phyloP scores from a whole-genome alignment of 306 rosid genomes.

The Potentilla sterilis region DNA sequence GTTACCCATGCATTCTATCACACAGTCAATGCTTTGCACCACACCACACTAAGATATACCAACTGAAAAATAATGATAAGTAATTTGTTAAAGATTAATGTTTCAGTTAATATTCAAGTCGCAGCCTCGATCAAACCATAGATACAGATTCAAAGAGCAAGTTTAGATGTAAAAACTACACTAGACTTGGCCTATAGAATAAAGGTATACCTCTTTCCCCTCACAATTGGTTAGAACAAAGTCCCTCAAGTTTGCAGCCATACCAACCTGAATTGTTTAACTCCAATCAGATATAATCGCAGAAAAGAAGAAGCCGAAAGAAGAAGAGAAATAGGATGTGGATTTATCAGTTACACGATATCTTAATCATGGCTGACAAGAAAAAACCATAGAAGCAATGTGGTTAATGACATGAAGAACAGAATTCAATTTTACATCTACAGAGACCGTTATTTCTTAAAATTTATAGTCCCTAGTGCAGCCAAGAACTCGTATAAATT shows the following conservation, averaged over 20 bases:
- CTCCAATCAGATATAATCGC: slow-evolving; percentile 6
- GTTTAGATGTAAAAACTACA: slow-evolving; percentile 14
- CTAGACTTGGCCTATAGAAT: slow-evolving; percentile 3
- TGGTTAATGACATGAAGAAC: neutral
- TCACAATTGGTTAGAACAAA: slow-evolving; percentile 66
- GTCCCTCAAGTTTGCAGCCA: slow-evolving; percentile 91
- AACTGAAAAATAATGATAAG: neutral
- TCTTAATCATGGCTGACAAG: neutral
- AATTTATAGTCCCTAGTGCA: neutral
- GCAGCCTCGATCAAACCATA: neutral
- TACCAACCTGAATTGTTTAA: slow-evolving; percentile 54
- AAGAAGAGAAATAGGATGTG: neutral
- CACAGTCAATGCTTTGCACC: neutral
- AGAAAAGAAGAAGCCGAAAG: neutral
- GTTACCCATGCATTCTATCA: neutral
- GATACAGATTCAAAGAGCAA: slow-evolving; percentile 9
- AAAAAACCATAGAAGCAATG: neutral
- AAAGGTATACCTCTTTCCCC: slow-evolving; percentile 69
- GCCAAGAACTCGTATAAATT: neutral
- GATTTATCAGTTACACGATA: neutral
- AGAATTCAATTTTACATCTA: neutral
- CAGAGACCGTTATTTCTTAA: neutral
- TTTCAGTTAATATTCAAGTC: neutral
- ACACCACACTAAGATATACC: neutral
- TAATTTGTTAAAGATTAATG: neutral